phyloP scores from a whole-genome alignment of 148 eudicot genomes.

The Linanthus parryae region DNA sequence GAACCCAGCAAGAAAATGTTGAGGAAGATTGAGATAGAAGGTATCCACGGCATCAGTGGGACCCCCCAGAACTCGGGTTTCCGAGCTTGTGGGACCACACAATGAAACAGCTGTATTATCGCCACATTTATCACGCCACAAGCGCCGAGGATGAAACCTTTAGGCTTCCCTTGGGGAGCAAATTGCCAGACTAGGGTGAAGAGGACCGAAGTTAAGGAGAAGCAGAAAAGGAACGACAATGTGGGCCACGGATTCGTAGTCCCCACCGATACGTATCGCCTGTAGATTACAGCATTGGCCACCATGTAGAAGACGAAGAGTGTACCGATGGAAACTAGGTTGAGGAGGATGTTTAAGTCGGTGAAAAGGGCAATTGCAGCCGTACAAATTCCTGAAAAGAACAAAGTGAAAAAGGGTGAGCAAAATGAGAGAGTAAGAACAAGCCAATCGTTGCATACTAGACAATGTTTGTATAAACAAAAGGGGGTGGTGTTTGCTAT shows the following conservation, averaged over 20 bases:
- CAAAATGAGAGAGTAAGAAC: too few relatives aligned
- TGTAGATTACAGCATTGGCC: slow-evolving; percentile 72
- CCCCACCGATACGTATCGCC: slow-evolving; percentile 58
- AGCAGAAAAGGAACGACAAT: slow-evolving; percentile 56
- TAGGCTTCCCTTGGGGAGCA: slow-evolving; percentile 56
- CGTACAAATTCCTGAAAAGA: slow-evolving; percentile 64
- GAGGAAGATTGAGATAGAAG: slow-evolving; percentile 70
- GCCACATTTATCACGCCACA: slow-evolving; percentile 37
- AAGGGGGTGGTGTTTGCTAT: too few relatives aligned
- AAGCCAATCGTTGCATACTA: too few relatives aligned
- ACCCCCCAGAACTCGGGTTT: slow-evolving; percentile 96
- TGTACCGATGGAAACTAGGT: slow-evolving; percentile 81
- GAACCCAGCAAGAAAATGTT: slow-evolving; percentile 76
- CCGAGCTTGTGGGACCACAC: slow-evolving; percentile 60
- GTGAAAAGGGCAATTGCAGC: slow-evolving; percentile 83
- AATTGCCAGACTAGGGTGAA: slow-evolving; percentile 72
- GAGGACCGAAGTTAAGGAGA: slow-evolving; percentile 53
- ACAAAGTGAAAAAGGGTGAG: too few relatives aligned
- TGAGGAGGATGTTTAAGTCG: slow-evolving; percentile 64
- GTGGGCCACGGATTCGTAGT: slow-evolving; percentile 77
- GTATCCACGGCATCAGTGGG: slow-evolving; percentile 93
- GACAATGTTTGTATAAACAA: too few relatives aligned
- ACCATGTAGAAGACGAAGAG: slow-evolving; percentile 97
- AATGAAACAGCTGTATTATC: slow-evolving; percentile 45
- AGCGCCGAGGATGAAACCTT: slow-evolving; percentile 41